Evolutionary conservation across 1,284 basidiomycete species (phyloP).

Genomic region (Dichomitus squalens): DNA sequence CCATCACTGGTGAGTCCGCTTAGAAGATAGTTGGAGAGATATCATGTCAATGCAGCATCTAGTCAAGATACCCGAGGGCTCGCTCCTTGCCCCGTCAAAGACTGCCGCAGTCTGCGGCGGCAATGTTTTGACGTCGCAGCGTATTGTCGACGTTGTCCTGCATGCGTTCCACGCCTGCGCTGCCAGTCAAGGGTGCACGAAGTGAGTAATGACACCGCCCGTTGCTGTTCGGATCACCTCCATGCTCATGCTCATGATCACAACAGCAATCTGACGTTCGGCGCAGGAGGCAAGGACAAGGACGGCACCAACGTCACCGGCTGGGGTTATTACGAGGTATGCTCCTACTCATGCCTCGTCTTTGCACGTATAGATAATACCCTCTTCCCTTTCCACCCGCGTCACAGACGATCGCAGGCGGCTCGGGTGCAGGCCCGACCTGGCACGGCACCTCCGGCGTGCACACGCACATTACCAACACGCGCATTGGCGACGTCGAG

Average conservation of each 20-base stretch:
- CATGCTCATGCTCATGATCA: constrained; percentile 8
- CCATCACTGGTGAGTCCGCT: constrained; percentile 61
- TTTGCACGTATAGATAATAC: neutral
- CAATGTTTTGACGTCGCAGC: constrained; percentile 90
- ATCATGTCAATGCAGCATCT: neutral
- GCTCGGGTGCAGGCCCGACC: constrained; percentile 86
- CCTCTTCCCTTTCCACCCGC: neutral
- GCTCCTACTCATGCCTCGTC: constrained; percentile 1
- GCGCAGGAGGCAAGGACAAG: constrained; percentile 83
- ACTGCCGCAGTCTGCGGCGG: constrained; percentile 93
- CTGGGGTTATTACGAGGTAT: constrained; percentile 94
- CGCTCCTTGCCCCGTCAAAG: constrained; percentile 80
- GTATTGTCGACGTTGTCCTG: constrained; percentile 94
- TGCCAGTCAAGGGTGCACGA: constrained; percentile 93
- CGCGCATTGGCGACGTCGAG: constrained; percentile 90
- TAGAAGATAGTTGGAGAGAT: neutral
- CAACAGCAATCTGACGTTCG: constrained; percentile 87
- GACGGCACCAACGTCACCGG: constrained; percentile 78
- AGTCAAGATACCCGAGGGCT: constrained; percentile 84
- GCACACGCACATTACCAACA: constrained; percentile 93
- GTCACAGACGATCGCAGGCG: constrained; percentile 87
- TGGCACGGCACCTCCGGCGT: constrained; percentile 93
- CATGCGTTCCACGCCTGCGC: constrained; percentile 93
- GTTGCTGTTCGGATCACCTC: no score
- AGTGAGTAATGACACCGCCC: constrained; percentile 50